phyloP scores from a whole-genome alignment of 1,284 basidiomycete genomes.

The Irpex sp. region DNA sequence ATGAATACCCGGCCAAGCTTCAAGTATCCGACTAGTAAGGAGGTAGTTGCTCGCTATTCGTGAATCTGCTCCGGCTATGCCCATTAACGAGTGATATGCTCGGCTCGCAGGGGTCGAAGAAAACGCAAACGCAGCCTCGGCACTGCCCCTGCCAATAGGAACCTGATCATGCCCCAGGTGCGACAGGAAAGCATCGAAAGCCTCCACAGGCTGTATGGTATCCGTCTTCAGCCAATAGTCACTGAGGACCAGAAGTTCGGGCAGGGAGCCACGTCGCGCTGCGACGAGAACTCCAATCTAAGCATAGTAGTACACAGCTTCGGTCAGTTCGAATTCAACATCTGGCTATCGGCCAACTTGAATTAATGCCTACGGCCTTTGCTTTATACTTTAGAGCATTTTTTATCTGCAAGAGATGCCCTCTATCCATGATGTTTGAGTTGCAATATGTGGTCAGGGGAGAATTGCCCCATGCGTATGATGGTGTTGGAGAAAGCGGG shows the following conservation, averaged over 20 bases:
- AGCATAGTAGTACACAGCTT: too few species aligned
- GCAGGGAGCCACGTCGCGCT: background rate
- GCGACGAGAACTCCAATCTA: background rate
- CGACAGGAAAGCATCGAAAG: background rate
- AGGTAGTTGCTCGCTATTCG: constrained; percentile 20
- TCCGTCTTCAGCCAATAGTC: background rate
- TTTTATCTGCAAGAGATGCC: too few species aligned
- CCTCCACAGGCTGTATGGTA: background rate
- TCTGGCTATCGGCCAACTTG: too few species aligned
- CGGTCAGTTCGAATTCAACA: too few species aligned
- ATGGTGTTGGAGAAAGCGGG: too few species aligned
- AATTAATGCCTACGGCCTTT: too few species aligned
- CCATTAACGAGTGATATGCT: constrained; percentile 30
- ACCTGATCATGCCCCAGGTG: background rate
- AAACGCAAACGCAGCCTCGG: background rate
- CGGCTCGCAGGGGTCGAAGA: constrained; percentile 16
- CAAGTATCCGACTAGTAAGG: constrained; percentile 19
- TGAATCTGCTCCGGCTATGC: constrained; percentile 31
- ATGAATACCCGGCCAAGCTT: constrained; percentile 33
- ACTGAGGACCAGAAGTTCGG: background rate
- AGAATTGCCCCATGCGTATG: too few species aligned
- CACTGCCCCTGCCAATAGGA: background rate
- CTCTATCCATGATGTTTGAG: too few species aligned
- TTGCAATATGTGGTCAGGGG: too few species aligned
- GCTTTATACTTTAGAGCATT: too few species aligned